Conservation (phyloP, 257 asterid species). For the Jaltomata sinuosa region DNA sequence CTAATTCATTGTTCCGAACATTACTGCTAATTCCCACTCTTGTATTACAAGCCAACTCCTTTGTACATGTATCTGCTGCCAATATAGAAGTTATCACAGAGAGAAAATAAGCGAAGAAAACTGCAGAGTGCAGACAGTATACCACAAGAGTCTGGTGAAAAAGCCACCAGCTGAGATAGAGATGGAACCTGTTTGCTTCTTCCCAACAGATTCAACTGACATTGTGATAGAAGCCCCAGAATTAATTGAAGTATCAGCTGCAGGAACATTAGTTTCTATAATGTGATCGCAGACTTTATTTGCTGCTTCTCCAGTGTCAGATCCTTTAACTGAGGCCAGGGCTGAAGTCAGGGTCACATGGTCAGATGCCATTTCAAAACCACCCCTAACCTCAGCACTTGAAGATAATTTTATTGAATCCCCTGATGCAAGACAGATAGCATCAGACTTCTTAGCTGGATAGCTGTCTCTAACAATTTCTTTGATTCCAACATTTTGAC, state of each 20-base stretch:
- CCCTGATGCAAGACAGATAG: conserved; percentile 8
- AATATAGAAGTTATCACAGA: not conserved
- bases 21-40: not conserved
- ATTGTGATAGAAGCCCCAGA: conserved; percentile 6
- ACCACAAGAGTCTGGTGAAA: conserved; percentile 22
- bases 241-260: conserved; percentile 9
- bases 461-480: conserved; percentile 21
- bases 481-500: conserved; percentile 39
- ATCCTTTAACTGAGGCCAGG: conserved; percentile 6
- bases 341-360: conserved; percentile 3
- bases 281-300: not conserved
- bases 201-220: conserved; percentile 14
- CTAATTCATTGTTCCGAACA: conserved; percentile 5
- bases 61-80: conserved; percentile 1
- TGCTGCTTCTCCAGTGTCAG: conserved; percentile 12
- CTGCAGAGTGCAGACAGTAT: not conserved
- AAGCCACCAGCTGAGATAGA: conserved; percentile 9
- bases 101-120: not conserved
- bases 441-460: conserved; percentile 8
- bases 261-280: not conserved
- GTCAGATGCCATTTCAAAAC: conserved; percentile 7
- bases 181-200: conserved; percentile 18
- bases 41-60: conserved; percentile 9
- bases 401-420: conserved; percentile 11
- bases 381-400: conserved; percentile 12